Base-by-base conservation (phyloP, 345 rosid genomes). In the Triadica sebifera region DNA sequence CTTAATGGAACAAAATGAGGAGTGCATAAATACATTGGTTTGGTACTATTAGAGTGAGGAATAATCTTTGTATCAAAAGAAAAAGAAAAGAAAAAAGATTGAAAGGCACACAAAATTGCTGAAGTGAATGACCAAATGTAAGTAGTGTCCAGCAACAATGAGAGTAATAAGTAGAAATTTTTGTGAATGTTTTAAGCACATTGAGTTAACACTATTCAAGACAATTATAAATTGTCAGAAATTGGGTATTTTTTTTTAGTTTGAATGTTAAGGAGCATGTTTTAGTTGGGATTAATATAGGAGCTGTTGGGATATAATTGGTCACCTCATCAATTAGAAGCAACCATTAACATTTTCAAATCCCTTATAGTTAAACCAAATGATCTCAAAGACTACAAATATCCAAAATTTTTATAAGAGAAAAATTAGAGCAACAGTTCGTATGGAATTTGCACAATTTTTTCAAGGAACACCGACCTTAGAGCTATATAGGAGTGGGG, bases 201-300 rank as follows among this genome's bases (percentile, higher is more conserved):
- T 41, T 6, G 45, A 41, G 5, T 41, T 4, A 41, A 41, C 45
- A 8, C 45, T 41, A n/a, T n/a, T n/a, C n/a, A n/a, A n/a, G n/a
- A n/a, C n/a, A n/a, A n/a, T n/a, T n/a, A n/a, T n/a, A n/a, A n/a
- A n/a, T n/a, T n/a, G n/a, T n/a, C n/a, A n/a, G n/a, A n/a, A n/a
- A n/a, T n/a, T n/a, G n/a, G n/a, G n/a, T n/a, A n/a, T n/a, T n/a
- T n/a, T n/a, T n/a, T n/a, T n/a, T n/a, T n/a, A n/a, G n/a, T n/a
- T n/a, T n/a, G n/a, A n/a, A n/a, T n/a, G n/a, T n/a, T n/a, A n/a
- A n/a, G n/a, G n/a, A n/a, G n/a, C n/a, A n/a, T n/a, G n/a, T n/a
- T n/a, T n/a, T n/a, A n/a, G n/a, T n/a, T 29, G 99, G 92, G 67
- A 93, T 87, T 24, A 87, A 77, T 78, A 93, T 91, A 0, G 98